Base-by-base conservation (phyloP, 2,329 filamentous ascomycete species). In the Lachnellula subtilissima region DNA sequence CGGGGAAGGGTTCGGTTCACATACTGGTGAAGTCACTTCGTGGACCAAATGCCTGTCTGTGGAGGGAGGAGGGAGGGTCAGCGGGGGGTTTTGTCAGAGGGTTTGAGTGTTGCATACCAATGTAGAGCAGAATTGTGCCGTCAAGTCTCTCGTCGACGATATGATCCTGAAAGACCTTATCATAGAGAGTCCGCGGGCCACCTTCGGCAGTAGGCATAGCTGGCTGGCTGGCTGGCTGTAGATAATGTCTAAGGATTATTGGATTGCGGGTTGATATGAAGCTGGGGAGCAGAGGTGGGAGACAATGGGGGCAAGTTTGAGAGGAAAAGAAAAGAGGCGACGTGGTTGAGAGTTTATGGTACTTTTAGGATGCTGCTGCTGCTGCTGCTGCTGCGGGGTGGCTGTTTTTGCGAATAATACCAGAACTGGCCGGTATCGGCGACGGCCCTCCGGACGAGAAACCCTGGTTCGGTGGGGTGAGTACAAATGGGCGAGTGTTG, bases 141-240 rank as follows among this genome's bases (percentile, higher is more conserved):
- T 97, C 93, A 54, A 91, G 84, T 81, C 92, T 90, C 83, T 96
- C 89, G 70, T 97, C 90, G 70, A 99, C 92, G 68, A 97, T 87
- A 74, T 99, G 94, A 77, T 87, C 87, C 68, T 90, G 84, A 69
- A 97, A 88, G 75, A 97, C 92, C 85, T 97, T 97, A 82, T 97
- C 93, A 77, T 97, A 97, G 70, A 97, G 82, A 67, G 92, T 96
- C 75, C 86, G 86, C 54, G 89, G 90, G 63, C 79, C 81, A 72
- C 80, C 78, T 65, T 87, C 85, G 66, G 83, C 83, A 70, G 80
- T 82, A 71, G 91, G 91, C 91, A 96, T 95, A n/a, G 23, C 61
- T 50, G 52, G 23, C 61, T 50, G 52, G 23, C 61, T 50, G 52
- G 23, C 61, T 50, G 52, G 19, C 61, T 50, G 52, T 19, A 11